Percentiles rank a stretch among this genome's conserved stretches.
Evolutionary conservation across 148 eudicot species (phyloP).

Genomic region (Dysphania ambrosioides): DNA sequence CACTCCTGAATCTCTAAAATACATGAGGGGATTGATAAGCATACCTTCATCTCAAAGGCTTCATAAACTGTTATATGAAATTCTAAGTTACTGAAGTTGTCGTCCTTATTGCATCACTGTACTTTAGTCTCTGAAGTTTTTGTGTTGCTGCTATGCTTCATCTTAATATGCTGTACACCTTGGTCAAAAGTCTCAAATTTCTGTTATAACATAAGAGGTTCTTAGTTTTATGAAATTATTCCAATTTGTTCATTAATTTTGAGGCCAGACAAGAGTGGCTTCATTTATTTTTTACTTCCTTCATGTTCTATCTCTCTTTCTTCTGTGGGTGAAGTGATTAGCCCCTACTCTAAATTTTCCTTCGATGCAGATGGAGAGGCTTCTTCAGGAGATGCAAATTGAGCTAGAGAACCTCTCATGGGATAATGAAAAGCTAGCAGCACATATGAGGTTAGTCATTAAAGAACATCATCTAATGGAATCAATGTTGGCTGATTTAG

Average conservation of each 20-base stretch:
- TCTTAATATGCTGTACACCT: neutral
- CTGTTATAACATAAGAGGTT: neutral
- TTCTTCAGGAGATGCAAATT: constrained; percentile 49
- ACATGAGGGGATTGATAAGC: too few species aligned
- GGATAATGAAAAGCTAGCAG: constrained; percentile 54
- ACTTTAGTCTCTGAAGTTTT: neutral
- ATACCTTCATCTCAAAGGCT: too few species aligned
- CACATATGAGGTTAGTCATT: constrained; percentile 36
- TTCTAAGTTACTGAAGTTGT: neutral
- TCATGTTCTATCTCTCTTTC: neutral
- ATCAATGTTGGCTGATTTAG: constrained; percentile 61
- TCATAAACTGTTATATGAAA: neutral
- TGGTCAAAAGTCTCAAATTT: neutral
- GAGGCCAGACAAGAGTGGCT: neutral
- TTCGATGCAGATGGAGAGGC: constrained; percentile 55
- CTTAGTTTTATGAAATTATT: neutral
- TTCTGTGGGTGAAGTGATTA: neutral
- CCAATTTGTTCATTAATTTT: neutral
- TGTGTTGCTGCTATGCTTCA: neutral
- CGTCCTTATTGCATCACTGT: neutral
- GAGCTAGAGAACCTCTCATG: constrained; percentile 53
- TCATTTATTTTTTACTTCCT: neutral
- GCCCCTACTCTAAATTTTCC: neutral
- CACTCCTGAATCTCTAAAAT: too few species aligned
- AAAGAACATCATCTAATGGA: constrained; percentile 57